phyloP scores from a whole-genome alignment of 2,329 filamentous ascomycete genomes.

The Fonsecaea pugnacius region DNA sequence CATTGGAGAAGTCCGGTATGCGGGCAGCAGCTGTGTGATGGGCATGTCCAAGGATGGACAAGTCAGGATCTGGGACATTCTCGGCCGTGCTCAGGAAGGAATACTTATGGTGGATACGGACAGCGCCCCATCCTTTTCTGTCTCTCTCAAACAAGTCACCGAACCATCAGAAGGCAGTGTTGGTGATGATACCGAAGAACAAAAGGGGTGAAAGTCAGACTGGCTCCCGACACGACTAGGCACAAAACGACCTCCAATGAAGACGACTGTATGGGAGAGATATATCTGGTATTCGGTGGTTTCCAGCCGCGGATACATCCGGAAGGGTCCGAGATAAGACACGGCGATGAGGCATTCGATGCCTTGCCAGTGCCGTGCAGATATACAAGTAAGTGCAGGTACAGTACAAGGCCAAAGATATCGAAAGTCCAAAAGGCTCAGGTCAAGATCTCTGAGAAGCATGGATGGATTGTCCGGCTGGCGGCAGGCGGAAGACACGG shows the following conservation, averaged over 20 bases:
- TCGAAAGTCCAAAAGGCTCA: background rate
- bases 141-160: slow-evolving; percentile 18
- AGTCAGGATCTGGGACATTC: slow-evolving; percentile 52
- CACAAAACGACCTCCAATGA: background rate
- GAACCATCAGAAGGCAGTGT: background rate
- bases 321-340: slow-evolving; percentile 2
- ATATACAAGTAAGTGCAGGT: background rate
- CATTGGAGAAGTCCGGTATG: slow-evolving; percentile 51
- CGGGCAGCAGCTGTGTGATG: slow-evolving; percentile 54
- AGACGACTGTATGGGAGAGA: background rate
- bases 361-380: too few relatives aligned
- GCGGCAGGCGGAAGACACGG: background rate
- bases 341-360: background rate
- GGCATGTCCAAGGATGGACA: slow-evolving; percentile 41
- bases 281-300: background rate
- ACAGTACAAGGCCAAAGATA: background rate
- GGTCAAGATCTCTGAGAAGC: background rate
- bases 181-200: slow-evolving; percentile 2
- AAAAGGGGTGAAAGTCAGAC: slow-evolving; percentile 4
- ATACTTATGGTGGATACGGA: slow-evolving; percentile 54
- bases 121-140: slow-evolving; percentile 41
- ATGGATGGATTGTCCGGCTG: background rate
- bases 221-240: background rate
- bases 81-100: slow-evolving; percentile 51
- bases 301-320: background rate